Evolutionary conservation across 1,284 basidiomycete genomes (phyloP).

Genomic region (Leccinum pallidistipes): DNA sequence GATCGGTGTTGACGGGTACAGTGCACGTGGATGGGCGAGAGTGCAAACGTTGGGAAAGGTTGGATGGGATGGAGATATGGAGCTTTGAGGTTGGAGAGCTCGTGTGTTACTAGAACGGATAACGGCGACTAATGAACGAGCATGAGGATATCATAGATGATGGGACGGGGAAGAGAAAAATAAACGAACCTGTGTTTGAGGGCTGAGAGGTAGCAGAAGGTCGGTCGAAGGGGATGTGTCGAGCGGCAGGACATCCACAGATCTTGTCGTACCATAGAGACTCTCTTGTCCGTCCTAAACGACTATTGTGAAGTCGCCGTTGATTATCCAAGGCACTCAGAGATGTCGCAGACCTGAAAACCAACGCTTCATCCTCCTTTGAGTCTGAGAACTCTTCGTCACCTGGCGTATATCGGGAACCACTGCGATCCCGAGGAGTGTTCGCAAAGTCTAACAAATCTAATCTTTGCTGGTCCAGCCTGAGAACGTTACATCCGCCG

Average conservation of each 20-base stretch:
- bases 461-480: slow-evolving; percentile 20
- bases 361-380: slow-evolving; percentile 28
- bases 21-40: slow-evolving; percentile 16
- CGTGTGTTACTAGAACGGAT: slow-evolving; percentile 11
- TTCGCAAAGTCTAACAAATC: slow-evolving; percentile 56
- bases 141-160: not conserved
- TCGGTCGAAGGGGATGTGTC: slow-evolving; percentile 1
- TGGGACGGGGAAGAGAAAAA: not conserved
- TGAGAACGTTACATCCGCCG: not conserved
- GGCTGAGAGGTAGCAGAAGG: not conserved
- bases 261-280: slow-evolving; percentile 57
- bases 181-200: slow-evolving; percentile 15
- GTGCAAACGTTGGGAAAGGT: slow-evolving; percentile 1
- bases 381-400: slow-evolving; percentile 37
- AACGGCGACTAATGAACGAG: too few relatives aligned
- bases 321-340: too few relatives aligned
- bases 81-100: slow-evolving; percentile 24
- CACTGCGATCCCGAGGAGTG: slow-evolving; percentile 1
- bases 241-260: slow-evolving; percentile 62
- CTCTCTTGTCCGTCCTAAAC: slow-evolving; percentile 22
- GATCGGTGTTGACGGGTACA: slow-evolving; percentile 2
- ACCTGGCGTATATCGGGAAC: not conserved
- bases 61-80: slow-evolving; percentile 23
- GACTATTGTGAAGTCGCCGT: slow-evolving; percentile 66
- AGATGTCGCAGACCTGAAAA: too few relatives aligned